phyloP scores from a whole-genome alignment of 495 filamentous ascomycete species.

The Hyphodiscus hymeniophilus region DNA sequence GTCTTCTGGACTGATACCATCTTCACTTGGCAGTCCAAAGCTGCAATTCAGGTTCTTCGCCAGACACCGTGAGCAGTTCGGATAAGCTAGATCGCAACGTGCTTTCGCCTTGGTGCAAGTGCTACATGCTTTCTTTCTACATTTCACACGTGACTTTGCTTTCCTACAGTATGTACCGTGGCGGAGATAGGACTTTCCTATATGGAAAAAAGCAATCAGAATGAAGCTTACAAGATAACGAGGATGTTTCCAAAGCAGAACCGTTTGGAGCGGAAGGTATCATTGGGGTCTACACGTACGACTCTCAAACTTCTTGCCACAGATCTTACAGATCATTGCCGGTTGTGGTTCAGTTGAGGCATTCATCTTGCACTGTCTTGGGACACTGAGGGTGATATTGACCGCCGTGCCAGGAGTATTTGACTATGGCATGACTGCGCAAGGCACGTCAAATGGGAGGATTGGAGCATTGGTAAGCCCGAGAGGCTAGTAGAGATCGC shows the following conservation, averaged over 20 bases:
- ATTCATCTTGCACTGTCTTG: too few relatives aligned
- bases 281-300: background rate
- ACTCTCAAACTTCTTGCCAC: background rate
- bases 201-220: too few relatives aligned
- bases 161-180: slow-evolving; percentile 3
- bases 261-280: background rate
- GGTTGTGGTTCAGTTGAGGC: background rate
- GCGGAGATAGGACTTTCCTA: slow-evolving; percentile 3
- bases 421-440: too few relatives aligned
- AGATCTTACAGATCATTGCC: background rate
- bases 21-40: background rate
- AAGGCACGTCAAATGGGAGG: too few relatives aligned
- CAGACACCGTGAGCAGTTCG: slow-evolving; percentile 6
- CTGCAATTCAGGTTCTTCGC: background rate
- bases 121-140: slow-evolving; percentile 5
- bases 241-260: too few relatives aligned
- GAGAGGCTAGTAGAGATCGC: too few relatives aligned
- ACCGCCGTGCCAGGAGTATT: too few relatives aligned
- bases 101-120: slow-evolving; percentile 8
- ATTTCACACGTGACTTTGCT: slow-evolving; percentile 1
- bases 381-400: too few relatives aligned
- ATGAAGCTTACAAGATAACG: too few relatives aligned
- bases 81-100: background rate
- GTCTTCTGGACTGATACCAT: background rate
- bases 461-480: too few relatives aligned